These are phyloP conservation scores for Brassica carinata DNA, from an alignment of 345 rosid genomes.

Conservation along the genomic window DNA sequence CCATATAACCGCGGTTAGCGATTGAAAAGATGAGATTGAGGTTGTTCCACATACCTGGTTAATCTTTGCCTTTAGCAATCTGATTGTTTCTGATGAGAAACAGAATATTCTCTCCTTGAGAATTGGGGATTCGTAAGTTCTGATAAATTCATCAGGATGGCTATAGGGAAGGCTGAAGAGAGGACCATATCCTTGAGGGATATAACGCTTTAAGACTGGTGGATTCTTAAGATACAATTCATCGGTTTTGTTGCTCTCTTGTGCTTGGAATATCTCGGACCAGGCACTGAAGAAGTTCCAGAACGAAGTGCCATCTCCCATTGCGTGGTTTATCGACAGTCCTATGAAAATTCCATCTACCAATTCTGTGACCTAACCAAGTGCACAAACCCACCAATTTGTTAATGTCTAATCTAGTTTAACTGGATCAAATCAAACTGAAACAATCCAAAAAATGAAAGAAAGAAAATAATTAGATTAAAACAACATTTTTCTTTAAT, in stretches of 20 bases:
- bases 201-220: constrained; percentile 53
- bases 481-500: not conserved
- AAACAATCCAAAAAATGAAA: not conserved
- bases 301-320: constrained; percentile 69
- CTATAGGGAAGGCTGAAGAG: constrained; percentile 52
- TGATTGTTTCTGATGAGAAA: constrained; percentile 59
- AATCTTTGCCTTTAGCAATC: constrained; percentile 52
- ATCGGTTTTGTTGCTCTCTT: constrained; percentile 4
- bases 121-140: constrained; percentile 46
- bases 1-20: constrained; percentile 68
- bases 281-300: constrained; percentile 71
- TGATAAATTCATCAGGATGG: constrained; percentile 52
- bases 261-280: constrained; percentile 64
- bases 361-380: constrained; percentile 62
- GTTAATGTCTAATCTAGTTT: constrained; percentile 1
- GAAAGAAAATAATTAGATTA: not conserved
- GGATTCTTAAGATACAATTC: constrained; percentile 44
- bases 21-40: constrained; percentile 72
- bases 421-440: not conserved
- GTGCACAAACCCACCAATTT: constrained; percentile 51
- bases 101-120: constrained; percentile 63
- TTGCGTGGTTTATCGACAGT: constrained; percentile 58
- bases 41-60: constrained; percentile 49
- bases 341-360: constrained; percentile 74
- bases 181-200: constrained; percentile 55